Percentiles rank a stretch among this genome's conserved stretches.
Conservation (phyloP, 2,329 filamentous ascomycete genomes). For the Hypoxylon sp. region DNA sequence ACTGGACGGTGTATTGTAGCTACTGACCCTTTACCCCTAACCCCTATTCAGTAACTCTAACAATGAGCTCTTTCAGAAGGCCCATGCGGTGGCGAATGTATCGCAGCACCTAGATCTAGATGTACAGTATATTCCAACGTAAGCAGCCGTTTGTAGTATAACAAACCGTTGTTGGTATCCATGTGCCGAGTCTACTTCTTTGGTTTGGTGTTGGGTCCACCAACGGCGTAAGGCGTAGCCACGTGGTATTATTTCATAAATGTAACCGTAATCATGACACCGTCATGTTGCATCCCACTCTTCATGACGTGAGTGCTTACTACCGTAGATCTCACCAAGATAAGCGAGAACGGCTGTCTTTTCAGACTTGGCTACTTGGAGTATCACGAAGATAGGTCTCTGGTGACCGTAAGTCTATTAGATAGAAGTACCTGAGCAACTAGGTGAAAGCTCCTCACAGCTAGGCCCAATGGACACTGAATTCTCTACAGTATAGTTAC, state of each 20-base stretch:
- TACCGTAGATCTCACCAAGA: no score
- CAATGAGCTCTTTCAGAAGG: no score
- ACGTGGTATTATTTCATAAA: conserved; percentile 2
- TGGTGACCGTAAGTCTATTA: no score
- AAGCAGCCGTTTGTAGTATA: not conserved
- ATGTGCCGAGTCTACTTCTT: not conserved
- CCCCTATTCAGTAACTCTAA: no score
- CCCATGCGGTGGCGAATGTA: no score
- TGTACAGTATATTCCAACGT: not conserved
- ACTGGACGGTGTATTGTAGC: no score
- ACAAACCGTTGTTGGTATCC: not conserved
- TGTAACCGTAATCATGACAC: not conserved
- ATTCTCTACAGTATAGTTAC: not conserved
- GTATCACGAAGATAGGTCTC: no score
- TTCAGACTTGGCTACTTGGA: no score
- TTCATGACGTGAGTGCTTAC: not conserved
- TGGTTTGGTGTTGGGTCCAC: not conserved
- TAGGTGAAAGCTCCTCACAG: not conserved
- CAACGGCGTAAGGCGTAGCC: not conserved
- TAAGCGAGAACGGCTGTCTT: no score
- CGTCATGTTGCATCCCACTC: not conserved
- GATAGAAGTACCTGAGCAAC: no score
- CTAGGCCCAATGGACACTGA: not conserved
- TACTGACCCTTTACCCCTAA: no score
- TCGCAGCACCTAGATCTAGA: no score